phyloP scores from a whole-genome alignment of 2,329 filamentous ascomycete species.

The Cladosporium sphaerospermum region DNA sequence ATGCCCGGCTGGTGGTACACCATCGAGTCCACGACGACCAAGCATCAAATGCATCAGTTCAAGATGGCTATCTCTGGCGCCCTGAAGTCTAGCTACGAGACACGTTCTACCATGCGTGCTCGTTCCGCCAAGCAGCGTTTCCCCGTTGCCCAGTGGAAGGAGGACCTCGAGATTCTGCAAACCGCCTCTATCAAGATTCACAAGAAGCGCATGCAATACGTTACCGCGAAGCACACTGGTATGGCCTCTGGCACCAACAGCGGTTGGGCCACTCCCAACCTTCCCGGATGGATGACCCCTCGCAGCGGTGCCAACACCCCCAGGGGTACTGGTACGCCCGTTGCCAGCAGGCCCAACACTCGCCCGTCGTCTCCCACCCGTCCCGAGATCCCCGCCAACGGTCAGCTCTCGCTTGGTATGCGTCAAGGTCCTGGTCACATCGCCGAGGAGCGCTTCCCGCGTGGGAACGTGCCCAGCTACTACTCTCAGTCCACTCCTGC shows the following conservation, averaged over 20 bases:
- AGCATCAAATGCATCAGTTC: conserved; percentile 60
- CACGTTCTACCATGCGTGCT: conserved; percentile 57
- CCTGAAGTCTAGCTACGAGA: conserved; percentile 50
- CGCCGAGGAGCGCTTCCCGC: background rate
- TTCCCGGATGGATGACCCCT: conserved; percentile 34
- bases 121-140: conserved; percentile 60
- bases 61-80: conserved; percentile 58
- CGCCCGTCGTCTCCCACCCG: conserved; percentile 28
- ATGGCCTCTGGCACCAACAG: conserved; percentile 18
- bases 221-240: conserved; percentile 10
- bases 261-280: conserved; percentile 29
- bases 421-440: conserved; percentile 26
- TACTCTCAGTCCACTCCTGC: conserved; percentile 3
- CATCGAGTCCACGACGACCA: conserved; percentile 58
- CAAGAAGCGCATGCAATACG: conserved; percentile 35
- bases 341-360: conserved; percentile 24
- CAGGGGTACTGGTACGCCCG: conserved; percentile 33
- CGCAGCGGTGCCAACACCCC: conserved; percentile 40
- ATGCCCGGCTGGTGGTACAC: conserved; percentile 70
- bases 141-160: conserved; percentile 61
- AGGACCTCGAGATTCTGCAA: conserved; percentile 58
- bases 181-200: conserved; percentile 53
- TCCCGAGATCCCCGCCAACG: conserved; percentile 21
- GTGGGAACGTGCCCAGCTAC: conserved; percentile 11
- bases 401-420: conserved; percentile 25